Base-by-base conservation (phyloP, 352 stramenopile species). In the Phytophthora uliginosa region DNA sequence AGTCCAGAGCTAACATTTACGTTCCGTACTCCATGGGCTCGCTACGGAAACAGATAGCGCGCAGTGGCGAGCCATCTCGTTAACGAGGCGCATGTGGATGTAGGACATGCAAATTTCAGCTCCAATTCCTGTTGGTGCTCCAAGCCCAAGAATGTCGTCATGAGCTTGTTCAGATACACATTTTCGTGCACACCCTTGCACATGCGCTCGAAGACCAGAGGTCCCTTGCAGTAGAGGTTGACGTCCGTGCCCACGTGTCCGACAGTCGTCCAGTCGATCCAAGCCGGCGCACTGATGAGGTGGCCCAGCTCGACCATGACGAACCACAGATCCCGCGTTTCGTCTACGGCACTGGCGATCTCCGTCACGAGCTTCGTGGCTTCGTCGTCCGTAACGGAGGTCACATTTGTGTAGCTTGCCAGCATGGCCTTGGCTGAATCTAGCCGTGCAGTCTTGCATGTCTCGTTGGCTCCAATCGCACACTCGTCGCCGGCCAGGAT, bases 181-280 rank as follows among this genome's bases (percentile, higher is more conserved):
- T 93, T 93, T 69, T 93, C 76, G 63, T 91, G 82, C 24, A 88
- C 72, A 28, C 85, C 85, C 67, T 86, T 84, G 75, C 85, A 93
- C 73, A 90, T 82, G 51, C 82, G 80, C 65, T 87, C 78, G 18
- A 93, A 82, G 20, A 89, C 63, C 2, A 57, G 64, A 3, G 85
- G 85, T 13, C 85, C 85, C 66, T 88, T 88, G 79, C 85, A 93
- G 82, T 93, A 89, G 33, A 93, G 67, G 71, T 90, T 89, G 36
- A 93, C 85, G 47, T 93, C 85, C 60, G 83, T 91, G 73, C 83
- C 85, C 7, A 91, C 82, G 73, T 93, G 85, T 18, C 82, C 85
- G 47, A 81, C 71, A 6, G 82, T 90, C 8, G 77, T 87, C 79
- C 83, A 87, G 56, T 71, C 77, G 42, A 88, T 81, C 28, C 59